Evolutionary conservation across 2,329 filamentous ascomycete species (phyloP).

Genomic region (Blumeria hordei): DNA sequence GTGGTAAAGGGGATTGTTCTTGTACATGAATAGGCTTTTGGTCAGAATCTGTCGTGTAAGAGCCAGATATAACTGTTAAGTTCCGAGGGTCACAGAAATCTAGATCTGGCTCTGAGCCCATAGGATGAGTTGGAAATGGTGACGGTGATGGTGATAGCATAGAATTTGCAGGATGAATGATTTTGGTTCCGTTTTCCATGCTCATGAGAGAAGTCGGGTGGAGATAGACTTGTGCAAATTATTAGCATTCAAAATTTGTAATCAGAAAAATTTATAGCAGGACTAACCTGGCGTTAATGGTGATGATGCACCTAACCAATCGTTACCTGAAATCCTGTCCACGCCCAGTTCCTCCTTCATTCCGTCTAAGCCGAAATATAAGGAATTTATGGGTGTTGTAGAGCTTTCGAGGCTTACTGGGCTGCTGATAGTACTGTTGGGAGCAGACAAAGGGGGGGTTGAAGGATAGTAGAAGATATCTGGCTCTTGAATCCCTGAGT

Average conservation of each 20-base stretch:
- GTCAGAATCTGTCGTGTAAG: constrained; percentile 16
- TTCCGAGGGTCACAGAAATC: constrained; percentile 85
- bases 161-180: constrained; percentile 22
- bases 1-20: constrained; percentile 25
- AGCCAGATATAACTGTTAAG: constrained; percentile 39
- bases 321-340: constrained; percentile 47
- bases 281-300: constrained; percentile 76
- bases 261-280: background rate
- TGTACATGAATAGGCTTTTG: constrained; percentile 12
- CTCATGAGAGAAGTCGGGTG: constrained; percentile 40
- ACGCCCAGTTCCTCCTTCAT: constrained; percentile 44
- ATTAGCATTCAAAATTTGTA: background rate
- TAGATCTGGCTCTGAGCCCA: constrained; percentile 42
- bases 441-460: constrained; percentile 67
- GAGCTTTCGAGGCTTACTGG: constrained; percentile 55
- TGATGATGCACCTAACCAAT: constrained; percentile 60
- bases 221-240: constrained; percentile 29
- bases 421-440: constrained; percentile 68
- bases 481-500: constrained; percentile 44
- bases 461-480: constrained; percentile 51
- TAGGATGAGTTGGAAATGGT: constrained; percentile 47
- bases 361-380: constrained; percentile 48
- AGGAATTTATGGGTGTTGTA: constrained; percentile 60
- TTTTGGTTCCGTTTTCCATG: constrained; percentile 17
- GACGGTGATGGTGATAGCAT: constrained; percentile 74